Base-by-base conservation (phyloP, 345 rosid species). In the Crucihimalaya himalaica region DNA sequence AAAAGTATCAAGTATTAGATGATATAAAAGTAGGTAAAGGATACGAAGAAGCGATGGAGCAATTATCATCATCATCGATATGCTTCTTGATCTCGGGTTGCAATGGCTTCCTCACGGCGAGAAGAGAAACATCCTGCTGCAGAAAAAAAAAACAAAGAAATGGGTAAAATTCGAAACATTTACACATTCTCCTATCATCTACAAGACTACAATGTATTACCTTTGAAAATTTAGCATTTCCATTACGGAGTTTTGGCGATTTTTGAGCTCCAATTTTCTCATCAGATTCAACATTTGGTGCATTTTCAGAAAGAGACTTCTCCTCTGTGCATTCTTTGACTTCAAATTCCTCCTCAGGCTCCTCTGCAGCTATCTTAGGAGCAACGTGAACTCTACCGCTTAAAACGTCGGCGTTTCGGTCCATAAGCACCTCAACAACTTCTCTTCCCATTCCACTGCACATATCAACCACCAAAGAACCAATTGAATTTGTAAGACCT, bases 1-100 rank as follows among this genome's bases (percentile, higher is more conserved):
- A 55, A 12, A 46, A 20, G 47, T 61, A 32, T 42, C 20, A 60
- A 60, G 16, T 16, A 31, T 68, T 14, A 53, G 2, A 63, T 43
- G 58, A 35, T 34, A 53, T 7, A 69, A 59, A 43, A 48, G 16
- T 31, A 18, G 1, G 34, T 18, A 64, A n/a, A 92, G 96, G 94
- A 90, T 96, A 96, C 94, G 97, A 90, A 80, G 99, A 96, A 71
- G 90, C 75, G 1, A 90, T 72, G 19, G 98, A 92, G 80, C 86
- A 85, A 78, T 54, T 84, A 81, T 96, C 99, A 39, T 89, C 99
- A 0, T 95, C 99, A 58, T 88, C 97, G 8, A 55, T 74, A 68
- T 80, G 86, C 86, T 88, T 88, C 86, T 75, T 87, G 61, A 80
- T 69, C 76, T 84, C 86, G 3, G 74, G 77, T 25, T 86, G 92